Conservation (phyloP, 805 yeast genomes). For the Candida berthetii region DNA sequence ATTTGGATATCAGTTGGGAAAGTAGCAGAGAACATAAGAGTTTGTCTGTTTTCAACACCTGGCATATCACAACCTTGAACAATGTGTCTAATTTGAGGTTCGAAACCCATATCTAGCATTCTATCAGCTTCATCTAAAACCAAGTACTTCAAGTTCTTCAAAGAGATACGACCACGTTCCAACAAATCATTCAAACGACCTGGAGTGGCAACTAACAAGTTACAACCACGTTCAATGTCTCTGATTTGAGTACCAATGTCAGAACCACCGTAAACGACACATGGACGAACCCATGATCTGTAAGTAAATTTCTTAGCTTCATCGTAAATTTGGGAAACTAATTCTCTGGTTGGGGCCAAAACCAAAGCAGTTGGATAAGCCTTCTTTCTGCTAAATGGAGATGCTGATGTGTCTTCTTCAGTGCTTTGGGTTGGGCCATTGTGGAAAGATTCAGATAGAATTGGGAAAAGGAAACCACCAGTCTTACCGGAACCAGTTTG, state of each 20-base stretch:
- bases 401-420: slow-evolving; percentile 21
- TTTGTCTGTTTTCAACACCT: slow-evolving; percentile 82
- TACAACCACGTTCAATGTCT: slow-evolving; percentile 90
- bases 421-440: slow-evolving; percentile 74
- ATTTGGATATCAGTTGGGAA: slow-evolving; percentile 97
- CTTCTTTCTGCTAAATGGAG: slow-evolving; percentile 59
- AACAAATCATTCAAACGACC: slow-evolving; percentile 96
- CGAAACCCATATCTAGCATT: slow-evolving; percentile 99
- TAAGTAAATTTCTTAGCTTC: slow-evolving; percentile 94
- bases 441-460: slow-evolving; percentile 82
- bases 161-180: slow-evolving; percentile 91
- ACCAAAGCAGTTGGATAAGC: slow-evolving; percentile 93
- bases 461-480: slow-evolving; percentile 99
- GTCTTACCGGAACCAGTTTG: slow-evolving; percentile 99
- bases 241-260: slow-evolving; percentile 84
- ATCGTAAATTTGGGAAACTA: slow-evolving; percentile 93
- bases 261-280: slow-evolving; percentile 98
- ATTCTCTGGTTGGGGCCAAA: slow-evolving; percentile 98
- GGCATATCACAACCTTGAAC: slow-evolving; percentile 99
- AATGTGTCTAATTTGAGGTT: slow-evolving; percentile 97
- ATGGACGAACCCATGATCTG: slow-evolving; percentile 97
- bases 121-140: slow-evolving; percentile 99
- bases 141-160: slow-evolving; percentile 84
- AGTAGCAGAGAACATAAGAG: slow-evolving; percentile 97
- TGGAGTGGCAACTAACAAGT: slow-evolving; percentile 95